phyloP scores from a whole-genome alignment of 2,329 filamentous ascomycete species.

The Ilyonectria sp. region DNA sequence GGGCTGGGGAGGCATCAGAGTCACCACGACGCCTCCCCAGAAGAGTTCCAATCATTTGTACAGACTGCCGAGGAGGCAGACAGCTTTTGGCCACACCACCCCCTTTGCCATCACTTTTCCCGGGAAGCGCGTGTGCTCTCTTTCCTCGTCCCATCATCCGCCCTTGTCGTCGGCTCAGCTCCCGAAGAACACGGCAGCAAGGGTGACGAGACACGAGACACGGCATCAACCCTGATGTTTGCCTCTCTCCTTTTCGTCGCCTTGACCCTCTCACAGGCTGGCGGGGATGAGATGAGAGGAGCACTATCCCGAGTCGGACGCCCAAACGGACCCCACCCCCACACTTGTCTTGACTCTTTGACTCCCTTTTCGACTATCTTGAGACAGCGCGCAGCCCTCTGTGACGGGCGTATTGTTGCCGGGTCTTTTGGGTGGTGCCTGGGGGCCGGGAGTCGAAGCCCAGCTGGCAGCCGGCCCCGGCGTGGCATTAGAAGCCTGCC shows the following conservation, averaged over 20 bases:
- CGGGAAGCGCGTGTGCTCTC: slow-evolving; percentile 14
- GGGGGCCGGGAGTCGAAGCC: slow-evolving; percentile 23
- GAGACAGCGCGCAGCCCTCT: slow-evolving; percentile 13
- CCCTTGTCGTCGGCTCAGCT: slow-evolving; percentile 1
- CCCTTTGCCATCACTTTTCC: slow-evolving; percentile 3
- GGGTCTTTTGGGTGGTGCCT: slow-evolving; percentile 14
- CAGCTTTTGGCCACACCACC: slow-evolving; percentile 9
- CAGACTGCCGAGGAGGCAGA: neutral
- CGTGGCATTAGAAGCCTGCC: slow-evolving; percentile 9
- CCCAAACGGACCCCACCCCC: slow-evolving; percentile 25
- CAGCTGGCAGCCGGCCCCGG: slow-evolving; percentile 1
- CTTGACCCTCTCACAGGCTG: slow-evolving; percentile 15
- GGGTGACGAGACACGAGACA: slow-evolving; percentile 15
- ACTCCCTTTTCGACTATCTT: slow-evolving; percentile 7
- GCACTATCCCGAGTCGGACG: slow-evolving; percentile 15
- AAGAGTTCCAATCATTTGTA: slow-evolving; percentile 29
- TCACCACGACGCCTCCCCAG: slow-evolving; percentile 2
- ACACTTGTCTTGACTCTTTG: slow-evolving; percentile 13
- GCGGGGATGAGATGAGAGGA: slow-evolving; percentile 4
- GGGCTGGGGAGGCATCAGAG: slow-evolving; percentile 5
- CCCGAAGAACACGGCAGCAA: slow-evolving; percentile 3
- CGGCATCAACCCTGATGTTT: slow-evolving; percentile 4
- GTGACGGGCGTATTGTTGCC: slow-evolving; percentile 11
- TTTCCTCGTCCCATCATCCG: slow-evolving; percentile 15
- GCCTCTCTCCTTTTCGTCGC: neutral